Conservation (phyloP, 257 asterid genomes). For the Plectranthus barbatus region DNA sequence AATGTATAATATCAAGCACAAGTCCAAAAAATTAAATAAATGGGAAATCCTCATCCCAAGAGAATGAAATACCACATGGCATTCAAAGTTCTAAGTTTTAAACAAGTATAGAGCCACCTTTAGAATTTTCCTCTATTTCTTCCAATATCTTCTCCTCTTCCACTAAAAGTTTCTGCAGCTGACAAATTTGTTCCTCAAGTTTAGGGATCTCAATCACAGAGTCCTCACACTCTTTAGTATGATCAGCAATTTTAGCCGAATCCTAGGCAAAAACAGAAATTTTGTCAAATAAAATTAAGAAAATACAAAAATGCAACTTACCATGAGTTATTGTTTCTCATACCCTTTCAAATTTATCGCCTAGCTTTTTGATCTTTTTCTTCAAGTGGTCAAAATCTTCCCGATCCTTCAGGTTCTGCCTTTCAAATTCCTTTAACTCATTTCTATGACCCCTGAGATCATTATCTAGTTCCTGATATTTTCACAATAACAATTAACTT, state of each 20-base stretch:
- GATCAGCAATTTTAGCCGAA: constrained; percentile 48
- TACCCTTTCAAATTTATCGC: constrained; percentile 84
- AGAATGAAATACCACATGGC: neutral
- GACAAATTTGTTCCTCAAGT: constrained; percentile 68
- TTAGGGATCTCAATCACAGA: constrained; percentile 67
- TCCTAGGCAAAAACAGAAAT: constrained; percentile 35
- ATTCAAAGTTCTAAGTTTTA: neutral
- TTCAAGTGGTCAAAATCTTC: constrained; percentile 81
- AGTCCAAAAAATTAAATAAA: neutral
- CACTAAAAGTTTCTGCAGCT: constrained; percentile 50
- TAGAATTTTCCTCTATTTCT: constrained; percentile 68
- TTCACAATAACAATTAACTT: neutral
- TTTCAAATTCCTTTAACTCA: constrained; percentile 86
- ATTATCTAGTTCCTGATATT: constrained; percentile 64
- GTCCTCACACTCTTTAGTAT: constrained; percentile 68
- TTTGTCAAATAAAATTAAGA: neutral
- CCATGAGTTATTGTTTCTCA: neutral
- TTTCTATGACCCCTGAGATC: constrained; percentile 57
- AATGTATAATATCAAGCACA: neutral
- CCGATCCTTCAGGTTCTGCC: constrained; percentile 81
- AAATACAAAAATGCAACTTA: neutral
- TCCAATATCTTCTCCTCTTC: constrained; percentile 77
- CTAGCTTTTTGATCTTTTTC: constrained; percentile 75
- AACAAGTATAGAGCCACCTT: constrained; percentile 33
- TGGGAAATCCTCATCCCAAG: neutral